Conservation (phyloP, 1,284 basidiomycete species). For the Ganoderma meredithae region DNA sequence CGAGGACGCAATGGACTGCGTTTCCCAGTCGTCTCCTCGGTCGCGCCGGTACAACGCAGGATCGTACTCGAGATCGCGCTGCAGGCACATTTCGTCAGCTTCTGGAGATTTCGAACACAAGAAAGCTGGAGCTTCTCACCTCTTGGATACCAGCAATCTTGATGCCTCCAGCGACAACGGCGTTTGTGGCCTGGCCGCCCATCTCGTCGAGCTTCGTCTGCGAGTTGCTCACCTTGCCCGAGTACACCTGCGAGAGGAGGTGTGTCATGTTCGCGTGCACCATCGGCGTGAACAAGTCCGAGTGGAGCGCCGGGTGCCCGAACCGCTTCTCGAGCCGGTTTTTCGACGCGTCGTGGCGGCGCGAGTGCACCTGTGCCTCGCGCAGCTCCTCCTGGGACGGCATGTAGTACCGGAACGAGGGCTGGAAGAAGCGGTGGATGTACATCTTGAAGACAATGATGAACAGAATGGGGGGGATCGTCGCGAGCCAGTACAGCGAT, state of each 20-base stretch:
- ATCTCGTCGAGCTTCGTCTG: slow-evolving; percentile 75
- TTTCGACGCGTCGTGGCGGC: slow-evolving; percentile 69
- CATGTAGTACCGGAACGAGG: slow-evolving; percentile 81
- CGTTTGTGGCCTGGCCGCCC: slow-evolving; percentile 76
- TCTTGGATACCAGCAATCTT: slow-evolving; percentile 81
- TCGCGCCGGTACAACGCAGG: slow-evolving; percentile 77
- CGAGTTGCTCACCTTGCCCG: slow-evolving; percentile 71
- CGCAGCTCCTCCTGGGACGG: slow-evolving; percentile 77
- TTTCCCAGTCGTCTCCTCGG: slow-evolving; percentile 85
- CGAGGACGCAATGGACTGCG: slow-evolving; percentile 70
- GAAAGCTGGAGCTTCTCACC: slow-evolving; percentile 44
- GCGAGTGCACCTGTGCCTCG: slow-evolving; percentile 75
- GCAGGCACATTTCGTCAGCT: background rate
- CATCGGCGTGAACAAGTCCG: slow-evolving; percentile 88
- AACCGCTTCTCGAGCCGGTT: slow-evolving; percentile 84
- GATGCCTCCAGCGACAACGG: slow-evolving; percentile 76
- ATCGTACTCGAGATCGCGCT: slow-evolving; percentile 81
- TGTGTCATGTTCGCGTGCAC: slow-evolving; percentile 86
- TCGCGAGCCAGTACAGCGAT: slow-evolving; percentile 75
- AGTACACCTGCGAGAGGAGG: slow-evolving; percentile 76
- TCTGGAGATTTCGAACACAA: background rate
- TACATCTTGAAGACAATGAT: slow-evolving; percentile 85
- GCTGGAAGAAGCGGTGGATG: slow-evolving; percentile 71
- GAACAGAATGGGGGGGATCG: slow-evolving; percentile 80
- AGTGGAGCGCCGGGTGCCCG: slow-evolving; percentile 84